A percentile compares a stretch with the other conserved stretches of the same genome.
These are phyloP conservation scores for Taxillus chinensis DNA, from an alignment of 164 flowering plant species.

Conservation along the genomic window DNA sequence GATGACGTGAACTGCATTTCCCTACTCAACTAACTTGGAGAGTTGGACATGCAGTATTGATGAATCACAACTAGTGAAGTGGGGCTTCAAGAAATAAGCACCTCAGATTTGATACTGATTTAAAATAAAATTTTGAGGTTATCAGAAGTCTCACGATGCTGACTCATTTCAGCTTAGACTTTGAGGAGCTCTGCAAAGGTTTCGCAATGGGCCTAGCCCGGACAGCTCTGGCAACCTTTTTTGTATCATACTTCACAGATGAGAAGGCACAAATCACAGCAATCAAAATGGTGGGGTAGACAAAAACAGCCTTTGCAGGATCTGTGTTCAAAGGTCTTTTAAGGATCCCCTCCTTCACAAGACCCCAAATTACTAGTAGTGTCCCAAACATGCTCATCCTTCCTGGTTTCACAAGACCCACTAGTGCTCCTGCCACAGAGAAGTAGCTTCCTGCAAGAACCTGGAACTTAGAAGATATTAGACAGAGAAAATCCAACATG, in stretches of 20 bases:
- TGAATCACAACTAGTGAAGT: too few relatives aligned
- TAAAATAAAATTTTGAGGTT: neutral
- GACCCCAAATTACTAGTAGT: constrained; percentile 82
- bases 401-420: constrained; percentile 69
- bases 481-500: neutral
- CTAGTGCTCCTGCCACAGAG: constrained; percentile 75
- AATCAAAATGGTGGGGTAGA: constrained; percentile 78
- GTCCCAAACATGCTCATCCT: constrained; percentile 97
- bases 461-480: constrained; percentile 20
- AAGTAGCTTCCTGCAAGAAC: constrained; percentile 97
- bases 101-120: too few relatives aligned
- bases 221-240: constrained; percentile 39
- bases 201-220: constrained; percentile 55
- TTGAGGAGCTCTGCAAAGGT: constrained; percentile 71
- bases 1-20: too few relatives aligned
- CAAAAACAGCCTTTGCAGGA: constrained; percentile 58
- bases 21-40: too few relatives aligned
- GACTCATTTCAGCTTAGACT: constrained; percentile 80
- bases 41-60: too few relatives aligned
- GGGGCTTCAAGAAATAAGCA: too few relatives aligned
- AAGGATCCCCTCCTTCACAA: constrained; percentile 83
- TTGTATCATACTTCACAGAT: constrained; percentile 62
- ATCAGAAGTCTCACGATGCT: neutral
- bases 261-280: constrained; percentile 70
- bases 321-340: constrained; percentile 60